These are phyloP conservation scores for Sphagnum magellanicum DNA, from an alignment of 228 moss, liverwort and hornwort species.

Conservation along the genomic window DNA sequence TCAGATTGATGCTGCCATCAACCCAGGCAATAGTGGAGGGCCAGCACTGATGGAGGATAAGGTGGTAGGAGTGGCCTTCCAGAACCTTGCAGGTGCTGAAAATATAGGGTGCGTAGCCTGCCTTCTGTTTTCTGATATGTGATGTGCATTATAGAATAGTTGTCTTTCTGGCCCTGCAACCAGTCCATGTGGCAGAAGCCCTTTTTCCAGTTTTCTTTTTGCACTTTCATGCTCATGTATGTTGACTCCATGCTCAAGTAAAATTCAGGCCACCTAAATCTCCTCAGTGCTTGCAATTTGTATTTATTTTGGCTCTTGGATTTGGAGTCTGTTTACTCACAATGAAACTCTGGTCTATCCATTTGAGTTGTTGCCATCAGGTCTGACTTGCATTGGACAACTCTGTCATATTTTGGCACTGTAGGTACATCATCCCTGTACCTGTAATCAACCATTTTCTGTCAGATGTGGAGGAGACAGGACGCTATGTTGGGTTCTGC, in stretches of 20 bases:
- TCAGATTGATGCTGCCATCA: constrained; percentile 96
- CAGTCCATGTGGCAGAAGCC: no score
- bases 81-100: constrained; percentile 91
- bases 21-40: constrained; percentile 93
- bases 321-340: no score
- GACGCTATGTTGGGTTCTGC: constrained; percentile 82
- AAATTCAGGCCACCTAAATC: no score
- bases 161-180: no score
- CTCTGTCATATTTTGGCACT: background rate
- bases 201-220: no score
- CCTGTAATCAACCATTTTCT: constrained; percentile 88
- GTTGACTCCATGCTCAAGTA: no score
- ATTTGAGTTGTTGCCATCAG: background rate
- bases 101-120: constrained; percentile 70
- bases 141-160: no score
- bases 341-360: no score
- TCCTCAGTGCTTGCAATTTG: no score
- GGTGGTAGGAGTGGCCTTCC: constrained; percentile 93
- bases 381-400: background rate
- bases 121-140: no score
- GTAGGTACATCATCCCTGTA: constrained; percentile 92
- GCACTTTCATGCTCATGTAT: no score
- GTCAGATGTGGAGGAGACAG: constrained; percentile 70
- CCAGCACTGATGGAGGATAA: constrained; percentile 99
- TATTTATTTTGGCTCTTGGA: no score